Percentiles rank a stretch among this genome's conserved stretches.
Evolutionary conservation across 2,329 filamentous ascomycete species (phyloP).

Genomic region (Pyricularia pennisetigena): DNA sequence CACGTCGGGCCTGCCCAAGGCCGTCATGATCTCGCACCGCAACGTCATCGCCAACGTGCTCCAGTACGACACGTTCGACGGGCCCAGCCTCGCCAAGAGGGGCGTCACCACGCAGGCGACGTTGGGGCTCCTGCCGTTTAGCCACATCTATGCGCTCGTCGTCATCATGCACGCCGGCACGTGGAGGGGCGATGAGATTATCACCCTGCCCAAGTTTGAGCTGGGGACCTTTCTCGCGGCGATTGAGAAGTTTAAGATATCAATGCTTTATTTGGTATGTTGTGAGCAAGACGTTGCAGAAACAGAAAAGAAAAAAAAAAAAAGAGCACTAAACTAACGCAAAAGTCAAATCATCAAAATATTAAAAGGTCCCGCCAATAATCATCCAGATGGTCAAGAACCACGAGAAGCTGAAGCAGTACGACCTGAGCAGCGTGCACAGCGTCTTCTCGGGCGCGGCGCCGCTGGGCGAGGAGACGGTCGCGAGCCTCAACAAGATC

Average conservation of each 20-base stretch:
- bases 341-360: too few species aligned
- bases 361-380: slow-evolving; percentile 68
- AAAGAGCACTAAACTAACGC: neutral
- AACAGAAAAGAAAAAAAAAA: neutral
- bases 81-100: slow-evolving; percentile 16
- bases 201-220: slow-evolving; percentile 67
- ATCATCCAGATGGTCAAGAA: slow-evolving; percentile 67
- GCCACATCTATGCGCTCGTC: slow-evolving; percentile 69
- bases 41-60: slow-evolving; percentile 67
- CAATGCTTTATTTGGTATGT: slow-evolving; percentile 51
- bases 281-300: neutral
- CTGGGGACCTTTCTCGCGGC: slow-evolving; percentile 48
- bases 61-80: slow-evolving; percentile 35
- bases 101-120: slow-evolving; percentile 23
- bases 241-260: slow-evolving; percentile 60
- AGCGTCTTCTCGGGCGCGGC: slow-evolving; percentile 67
- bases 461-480: slow-evolving; percentile 64
- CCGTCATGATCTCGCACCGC: slow-evolving; percentile 66
- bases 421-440: slow-evolving; percentile 60
- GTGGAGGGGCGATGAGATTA: slow-evolving; percentile 61
- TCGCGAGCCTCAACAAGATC: slow-evolving; percentile 48
- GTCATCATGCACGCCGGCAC: slow-evolving; percentile 55
- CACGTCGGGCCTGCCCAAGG: slow-evolving; percentile 65
- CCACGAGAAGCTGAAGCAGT: slow-evolving; percentile 48
- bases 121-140: slow-evolving; percentile 62